phyloP scores from a whole-genome alignment of 1,284 basidiomycete genomes.

The Cutaneotrichosporon mucoides region DNA sequence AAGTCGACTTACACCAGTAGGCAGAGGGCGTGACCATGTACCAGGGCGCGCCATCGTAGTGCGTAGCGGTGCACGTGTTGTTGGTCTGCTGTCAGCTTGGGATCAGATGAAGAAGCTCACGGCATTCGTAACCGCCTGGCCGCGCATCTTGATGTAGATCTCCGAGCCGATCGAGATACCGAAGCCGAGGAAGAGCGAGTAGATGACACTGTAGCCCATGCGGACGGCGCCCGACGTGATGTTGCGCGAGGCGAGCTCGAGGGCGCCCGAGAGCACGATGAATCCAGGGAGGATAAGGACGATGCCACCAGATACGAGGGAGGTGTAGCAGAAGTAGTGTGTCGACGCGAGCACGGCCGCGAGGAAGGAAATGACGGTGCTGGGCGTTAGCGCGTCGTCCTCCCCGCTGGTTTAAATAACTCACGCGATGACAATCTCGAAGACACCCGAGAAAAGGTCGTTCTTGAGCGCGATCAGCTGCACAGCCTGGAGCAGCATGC shows the following conservation, averaged over 20 bases:
- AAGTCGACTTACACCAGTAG: constrained; percentile 37
- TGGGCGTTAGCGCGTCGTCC: too few species aligned
- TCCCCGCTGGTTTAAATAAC: too few species aligned
- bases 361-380: constrained; percentile 65
- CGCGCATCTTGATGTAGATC: constrained; percentile 60
- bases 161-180: constrained; percentile 74
- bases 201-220: constrained; percentile 64
- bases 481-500: constrained; percentile 68
- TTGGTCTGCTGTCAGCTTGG: neutral
- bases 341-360: constrained; percentile 69
- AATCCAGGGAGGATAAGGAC: constrained; percentile 82
- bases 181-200: constrained; percentile 69
- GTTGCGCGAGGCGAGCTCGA: constrained; percentile 69
- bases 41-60: constrained; percentile 56
- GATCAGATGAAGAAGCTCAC: neutral
- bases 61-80: constrained; percentile 55
- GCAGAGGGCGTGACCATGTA: constrained; percentile 47
- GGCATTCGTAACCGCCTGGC: constrained; percentile 14
- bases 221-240: constrained; percentile 78
- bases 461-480: constrained; percentile 70
- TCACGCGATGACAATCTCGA: constrained; percentile 19
- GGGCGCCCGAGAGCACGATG: constrained; percentile 71
- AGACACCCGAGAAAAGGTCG: constrained; percentile 83
- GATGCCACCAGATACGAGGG: constrained; percentile 75
- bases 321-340: constrained; percentile 73